A percentile compares a stretch with the other conserved stretches of the same genome.
Evolutionary conservation across 768 basidiomycete genomes (phyloP).

Genomic region (Mycena galericulata): DNA sequence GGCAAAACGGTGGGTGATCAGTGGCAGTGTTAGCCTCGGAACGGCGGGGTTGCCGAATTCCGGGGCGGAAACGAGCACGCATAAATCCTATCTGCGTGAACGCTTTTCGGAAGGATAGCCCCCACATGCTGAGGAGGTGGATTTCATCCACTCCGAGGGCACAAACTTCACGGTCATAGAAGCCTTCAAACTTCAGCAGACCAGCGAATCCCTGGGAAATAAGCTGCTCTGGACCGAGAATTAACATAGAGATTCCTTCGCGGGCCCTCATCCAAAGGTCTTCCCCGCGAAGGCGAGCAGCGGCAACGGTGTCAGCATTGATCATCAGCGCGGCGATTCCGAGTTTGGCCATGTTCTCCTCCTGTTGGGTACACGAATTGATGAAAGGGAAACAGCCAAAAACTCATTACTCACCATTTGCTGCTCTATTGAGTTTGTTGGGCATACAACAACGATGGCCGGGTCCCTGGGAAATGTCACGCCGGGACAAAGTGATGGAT

Average conservation of each 20-base stretch:
- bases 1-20: too few species aligned
- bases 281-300: not conserved
- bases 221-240: slow-evolving; percentile 35
- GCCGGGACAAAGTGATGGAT: too few species aligned
- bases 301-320: slow-evolving; percentile 35
- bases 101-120: slow-evolving; percentile 36
- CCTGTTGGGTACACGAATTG: too few species aligned
- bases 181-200: slow-evolving; percentile 33
- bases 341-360: slow-evolving; percentile 16
- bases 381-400: too few species aligned
- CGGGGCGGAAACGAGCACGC: slow-evolving; percentile 29
- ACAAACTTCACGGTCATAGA: slow-evolving; percentile 35
- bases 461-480: too few species aligned
- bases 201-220: slow-evolving; percentile 30
- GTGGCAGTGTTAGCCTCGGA: too few species aligned
- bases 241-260: slow-evolving; percentile 31
- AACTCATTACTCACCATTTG: not conserved
- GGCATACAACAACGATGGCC: too few species aligned
- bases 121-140: slow-evolving; percentile 42
- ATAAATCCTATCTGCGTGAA: slow-evolving; percentile 40
- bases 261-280: slow-evolving; percentile 33
- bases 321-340: slow-evolving; percentile 37
- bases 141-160: slow-evolving; percentile 44
- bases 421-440: not conserved
- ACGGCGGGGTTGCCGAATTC: too few species aligned